Evolutionary conservation across 2,329 filamentous ascomycete genomes (phyloP), one percentile per base, ranked within the genome.

Genomic region (Podosphaera aphanis): DNA sequence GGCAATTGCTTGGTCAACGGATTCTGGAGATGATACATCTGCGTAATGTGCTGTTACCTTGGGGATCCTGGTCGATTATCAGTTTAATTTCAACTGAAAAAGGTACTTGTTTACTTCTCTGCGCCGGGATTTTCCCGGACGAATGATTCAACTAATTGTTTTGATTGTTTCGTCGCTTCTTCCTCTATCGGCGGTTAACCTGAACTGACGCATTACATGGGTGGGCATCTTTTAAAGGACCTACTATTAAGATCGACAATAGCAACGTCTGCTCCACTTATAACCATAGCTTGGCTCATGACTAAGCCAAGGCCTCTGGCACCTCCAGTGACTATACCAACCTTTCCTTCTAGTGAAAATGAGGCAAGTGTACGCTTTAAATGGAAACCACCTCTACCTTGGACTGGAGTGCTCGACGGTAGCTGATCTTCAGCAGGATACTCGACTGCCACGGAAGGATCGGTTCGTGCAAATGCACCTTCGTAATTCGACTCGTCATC

Each of bases 211-310:
- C 62, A 86, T 82, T 79, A 65, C 94, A 93, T 65, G 93, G 68
- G 61, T 95, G 86, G 37, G 94, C 83, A 62, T 25, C 6, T 2
- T 11, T 21, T 7, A 29, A 19, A 75, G 53, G n/a, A n/a, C n/a
- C n/a, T 63, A 88, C 83, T 80, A 65, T 95, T 93, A 66, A 94
- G 68, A 61, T 95, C 88, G 36, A 94, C 84, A 62, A 95, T 82
- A 37, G 88, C 88, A 50, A 94, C 70, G 61, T 93, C 79, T 8
- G 83, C 82, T 45, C 88, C 88, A 46, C 82, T 90, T 45, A 83
- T 78, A 45, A 93, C 81, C 62, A 93, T 74, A 41, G 82, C 85
- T 66, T 93, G 85, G 44, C 80, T 82, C 81, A 95, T 94, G 54
- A 92, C 85, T 49, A 94, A 67, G 35, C 88, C 88, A 48, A 95